Evolutionary conservation across 768 basidiomycete genomes (phyloP).

Genomic region (Suillus paluster): DNA sequence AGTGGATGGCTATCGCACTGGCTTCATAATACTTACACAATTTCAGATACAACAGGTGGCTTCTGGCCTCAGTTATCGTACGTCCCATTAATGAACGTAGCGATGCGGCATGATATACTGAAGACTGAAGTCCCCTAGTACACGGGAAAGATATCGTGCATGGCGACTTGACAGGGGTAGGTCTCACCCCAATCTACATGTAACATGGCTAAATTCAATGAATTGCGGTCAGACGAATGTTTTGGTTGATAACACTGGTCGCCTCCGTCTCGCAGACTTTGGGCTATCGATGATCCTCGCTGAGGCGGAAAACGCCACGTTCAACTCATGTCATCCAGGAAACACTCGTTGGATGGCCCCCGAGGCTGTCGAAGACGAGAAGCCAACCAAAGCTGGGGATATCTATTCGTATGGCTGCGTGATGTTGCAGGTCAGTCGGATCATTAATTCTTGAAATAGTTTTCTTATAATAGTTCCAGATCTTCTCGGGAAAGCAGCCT

Average conservation of each 20-base stretch:
- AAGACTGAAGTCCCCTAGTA: not conserved
- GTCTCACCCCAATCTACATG: slow-evolving; percentile 2
- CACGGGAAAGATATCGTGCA: slow-evolving; percentile 41
- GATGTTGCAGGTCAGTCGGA: not conserved
- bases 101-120: not conserved
- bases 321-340: slow-evolving; percentile 10
- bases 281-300: slow-evolving; percentile 36
- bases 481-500: slow-evolving; percentile 29
- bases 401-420: slow-evolving; percentile 5
- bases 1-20: not conserved
- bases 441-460: not conserved
- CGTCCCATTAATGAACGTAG: not conserved
- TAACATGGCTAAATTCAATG: slow-evolving; percentile 1
- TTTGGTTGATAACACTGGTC: slow-evolving; percentile 36
- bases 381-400: slow-evolving; percentile 18
- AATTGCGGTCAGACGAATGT: slow-evolving; percentile 35
- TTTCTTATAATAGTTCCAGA: slow-evolving; percentile 14
- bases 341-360: slow-evolving; percentile 21
- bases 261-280: slow-evolving; percentile 42
- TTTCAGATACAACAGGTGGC: slow-evolving; percentile 8
- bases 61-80: slow-evolving; percentile 27
- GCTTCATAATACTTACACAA: not conserved
- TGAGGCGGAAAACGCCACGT: slow-evolving; percentile 35
- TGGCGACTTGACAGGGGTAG: slow-evolving; percentile 51
- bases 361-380: slow-evolving; percentile 16